Conservation (phyloP, 2,329 filamentous ascomycete species). For the Colletotrichum tamarilloi region DNA sequence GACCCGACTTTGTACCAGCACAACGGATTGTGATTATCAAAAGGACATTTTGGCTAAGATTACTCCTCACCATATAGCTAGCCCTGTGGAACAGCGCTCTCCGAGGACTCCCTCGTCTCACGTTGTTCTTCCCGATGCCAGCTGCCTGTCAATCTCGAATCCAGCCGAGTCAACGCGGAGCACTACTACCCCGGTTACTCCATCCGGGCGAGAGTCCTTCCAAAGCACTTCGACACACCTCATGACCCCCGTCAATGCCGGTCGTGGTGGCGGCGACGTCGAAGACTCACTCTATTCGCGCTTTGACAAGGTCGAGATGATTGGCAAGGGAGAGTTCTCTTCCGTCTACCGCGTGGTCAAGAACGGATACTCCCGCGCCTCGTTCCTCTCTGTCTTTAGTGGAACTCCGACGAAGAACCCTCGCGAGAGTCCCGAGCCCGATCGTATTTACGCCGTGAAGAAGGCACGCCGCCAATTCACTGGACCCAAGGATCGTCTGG, state of each 20-base stretch:
- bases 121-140: conserved; percentile 82
- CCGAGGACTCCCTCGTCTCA: conserved; percentile 85
- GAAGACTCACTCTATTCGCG: conserved; percentile 79
- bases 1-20: conserved; percentile 40
- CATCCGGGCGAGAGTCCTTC: conserved; percentile 65
- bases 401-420: conserved; percentile 58
- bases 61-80: conserved; percentile 64
- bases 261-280: conserved; percentile 74
- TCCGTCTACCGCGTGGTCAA: conserved; percentile 84
- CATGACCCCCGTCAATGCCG: conserved; percentile 76
- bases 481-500: conserved; percentile 82
- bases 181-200: conserved; percentile 74
- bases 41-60: conserved; percentile 64
- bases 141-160: conserved; percentile 83
- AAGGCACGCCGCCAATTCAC: conserved; percentile 86
- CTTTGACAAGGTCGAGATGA: conserved; percentile 83
- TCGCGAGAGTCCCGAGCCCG: conserved; percentile 64
- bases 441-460: conserved; percentile 89
- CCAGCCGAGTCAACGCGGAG: conserved; percentile 51
- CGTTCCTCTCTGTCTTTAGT: conserved; percentile 48
- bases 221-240: conserved; percentile 63
- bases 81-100: conserved; percentile 70
- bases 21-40: conserved; percentile 43
- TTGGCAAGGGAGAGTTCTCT: conserved; percentile 93
- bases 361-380: conserved; percentile 40